Evolutionary conservation across 2,329 filamentous ascomycete species (phyloP).

Genomic region (Aspergillus pseudoviridinutans): DNA sequence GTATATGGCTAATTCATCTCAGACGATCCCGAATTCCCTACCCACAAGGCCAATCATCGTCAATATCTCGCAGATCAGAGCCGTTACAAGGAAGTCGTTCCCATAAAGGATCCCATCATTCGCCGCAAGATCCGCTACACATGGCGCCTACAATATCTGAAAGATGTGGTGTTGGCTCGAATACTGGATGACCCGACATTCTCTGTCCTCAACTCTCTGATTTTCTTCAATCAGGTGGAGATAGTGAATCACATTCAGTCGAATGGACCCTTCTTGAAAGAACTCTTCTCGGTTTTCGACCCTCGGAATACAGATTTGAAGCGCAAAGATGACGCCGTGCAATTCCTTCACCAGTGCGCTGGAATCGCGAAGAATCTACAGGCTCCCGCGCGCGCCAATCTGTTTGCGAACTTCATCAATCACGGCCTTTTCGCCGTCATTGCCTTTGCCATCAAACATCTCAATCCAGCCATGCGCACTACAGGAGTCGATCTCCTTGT

Average conservation of each 20-base stretch:
- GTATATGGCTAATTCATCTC: constrained; percentile 26
- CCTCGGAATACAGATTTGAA: constrained; percentile 59
- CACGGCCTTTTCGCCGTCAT: constrained; percentile 87
- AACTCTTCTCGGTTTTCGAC: constrained; percentile 83
- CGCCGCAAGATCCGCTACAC: constrained; percentile 92
- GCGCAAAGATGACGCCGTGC: constrained; percentile 86
- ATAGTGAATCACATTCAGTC: constrained; percentile 92
- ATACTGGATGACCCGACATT: constrained; percentile 98
- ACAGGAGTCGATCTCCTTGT: constrained; percentile 92
- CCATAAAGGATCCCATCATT: constrained; percentile 77
- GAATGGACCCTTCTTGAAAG: constrained; percentile 72
- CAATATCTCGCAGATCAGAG: constrained; percentile 86
- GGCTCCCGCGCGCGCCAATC: constrained; percentile 69
- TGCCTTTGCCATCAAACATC: constrained; percentile 82
- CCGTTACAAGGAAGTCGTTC: constrained; percentile 93
- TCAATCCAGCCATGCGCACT: constrained; percentile 78
- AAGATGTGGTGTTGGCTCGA: constrained; percentile 94
- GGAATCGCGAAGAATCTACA: constrained; percentile 92
- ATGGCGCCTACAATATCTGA: constrained; percentile 92
- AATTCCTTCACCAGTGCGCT: constrained; percentile 96
- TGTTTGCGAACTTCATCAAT: constrained; percentile 86
- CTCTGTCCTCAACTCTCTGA: constrained; percentile 92
- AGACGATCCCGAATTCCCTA: constrained; percentile 95
- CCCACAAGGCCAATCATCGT: constrained; percentile 94
- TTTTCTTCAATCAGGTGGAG: constrained; percentile 98